A percentile compares a stretch with the other conserved stretches of the same genome.
These are phyloP conservation scores for Ustilago vetiveriae DNA, from an alignment of 1,284 basidiomycete species.

Conservation along the genomic window DNA sequence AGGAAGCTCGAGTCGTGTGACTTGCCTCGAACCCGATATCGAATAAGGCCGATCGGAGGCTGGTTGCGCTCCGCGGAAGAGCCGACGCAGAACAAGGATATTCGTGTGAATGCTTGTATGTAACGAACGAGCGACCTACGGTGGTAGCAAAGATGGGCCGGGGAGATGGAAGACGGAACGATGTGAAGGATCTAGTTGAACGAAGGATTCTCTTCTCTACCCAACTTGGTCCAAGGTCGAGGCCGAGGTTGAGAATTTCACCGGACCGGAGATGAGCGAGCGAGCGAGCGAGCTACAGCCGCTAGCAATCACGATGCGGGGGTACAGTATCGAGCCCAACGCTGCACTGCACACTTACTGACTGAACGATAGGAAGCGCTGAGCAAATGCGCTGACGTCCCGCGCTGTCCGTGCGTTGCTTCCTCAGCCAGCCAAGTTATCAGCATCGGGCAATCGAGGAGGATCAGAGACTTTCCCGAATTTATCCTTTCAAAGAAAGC, in stretches of 20 bases:
- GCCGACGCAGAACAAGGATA: too few relatives aligned
- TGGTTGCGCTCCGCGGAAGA: too few relatives aligned
- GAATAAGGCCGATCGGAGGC: neutral
- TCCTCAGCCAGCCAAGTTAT: neutral
- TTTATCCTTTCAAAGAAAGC: neutral
- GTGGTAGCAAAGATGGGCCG: too few relatives aligned
- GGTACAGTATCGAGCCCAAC: neutral
- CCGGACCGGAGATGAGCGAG: conserved; percentile 38
- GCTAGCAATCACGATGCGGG: neutral
- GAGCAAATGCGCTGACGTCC: conserved; percentile 10
- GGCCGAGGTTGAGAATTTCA: neutral
- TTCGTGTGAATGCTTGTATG: too few relatives aligned
- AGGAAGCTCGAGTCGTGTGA: neutral
- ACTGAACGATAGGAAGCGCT: neutral
- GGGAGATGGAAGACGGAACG: too few relatives aligned
- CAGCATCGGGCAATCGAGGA: conserved; percentile 24
- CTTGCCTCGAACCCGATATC: neutral
- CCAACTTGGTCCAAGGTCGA: too few relatives aligned
- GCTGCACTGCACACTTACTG: too few relatives aligned
- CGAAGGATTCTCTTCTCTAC: too few relatives aligned
- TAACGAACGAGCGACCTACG: too few relatives aligned
- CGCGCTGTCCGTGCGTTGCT: conserved; percentile 26
- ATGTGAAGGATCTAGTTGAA: too few relatives aligned
- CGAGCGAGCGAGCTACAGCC: conserved; percentile 13
- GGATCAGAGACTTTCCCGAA: conserved; percentile 10